Evolutionary conservation across 2,329 filamentous ascomycete species (phyloP).

Genomic region (Trichophyton rubrum): DNA sequence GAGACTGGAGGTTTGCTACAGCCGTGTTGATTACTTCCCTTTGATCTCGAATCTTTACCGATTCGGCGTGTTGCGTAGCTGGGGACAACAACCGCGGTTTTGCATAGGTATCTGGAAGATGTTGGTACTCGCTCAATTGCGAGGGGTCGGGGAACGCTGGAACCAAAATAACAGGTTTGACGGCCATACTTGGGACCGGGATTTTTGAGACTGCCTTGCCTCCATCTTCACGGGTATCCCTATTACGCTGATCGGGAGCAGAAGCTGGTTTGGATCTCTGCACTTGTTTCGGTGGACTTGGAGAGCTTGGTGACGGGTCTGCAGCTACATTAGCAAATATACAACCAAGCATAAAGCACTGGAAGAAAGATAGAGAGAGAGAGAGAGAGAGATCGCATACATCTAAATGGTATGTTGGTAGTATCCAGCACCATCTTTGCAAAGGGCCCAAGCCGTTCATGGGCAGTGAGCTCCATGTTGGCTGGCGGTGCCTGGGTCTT

Average conservation of each 20-base stretch:
- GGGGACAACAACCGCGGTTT: slow-evolving; percentile 40
- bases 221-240: slow-evolving; percentile 8
- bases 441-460: slow-evolving; percentile 37
- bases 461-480: slow-evolving; percentile 18
- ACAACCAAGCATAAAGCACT: background rate
- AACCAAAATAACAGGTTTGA: slow-evolving; percentile 37
- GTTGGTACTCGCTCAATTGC: slow-evolving; percentile 29
- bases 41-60: slow-evolving; percentile 57
- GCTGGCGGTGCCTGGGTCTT: slow-evolving; percentile 6
- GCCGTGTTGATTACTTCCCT: slow-evolving; percentile 67
- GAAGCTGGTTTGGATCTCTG: slow-evolving; percentile 12
- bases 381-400: slow-evolving; percentile 15
- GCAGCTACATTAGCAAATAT: slow-evolving; percentile 4
- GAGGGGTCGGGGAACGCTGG: slow-evolving; percentile 32
- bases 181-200: background rate
- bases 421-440: slow-evolving; percentile 42
- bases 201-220: background rate
- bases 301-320: slow-evolving; percentile 25
- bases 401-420: slow-evolving; percentile 34
- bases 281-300: slow-evolving; percentile 16
- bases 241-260: slow-evolving; percentile 9
- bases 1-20: slow-evolving; percentile 54
- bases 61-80: slow-evolving; percentile 42
- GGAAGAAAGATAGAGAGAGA: background rate
- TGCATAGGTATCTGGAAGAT: slow-evolving; percentile 25